Evolutionary conservation across 139 green algal species (phyloP), one percentile per base, ranked within the genome.

Genomic region (Zygnema circumcarinatum): DNA sequence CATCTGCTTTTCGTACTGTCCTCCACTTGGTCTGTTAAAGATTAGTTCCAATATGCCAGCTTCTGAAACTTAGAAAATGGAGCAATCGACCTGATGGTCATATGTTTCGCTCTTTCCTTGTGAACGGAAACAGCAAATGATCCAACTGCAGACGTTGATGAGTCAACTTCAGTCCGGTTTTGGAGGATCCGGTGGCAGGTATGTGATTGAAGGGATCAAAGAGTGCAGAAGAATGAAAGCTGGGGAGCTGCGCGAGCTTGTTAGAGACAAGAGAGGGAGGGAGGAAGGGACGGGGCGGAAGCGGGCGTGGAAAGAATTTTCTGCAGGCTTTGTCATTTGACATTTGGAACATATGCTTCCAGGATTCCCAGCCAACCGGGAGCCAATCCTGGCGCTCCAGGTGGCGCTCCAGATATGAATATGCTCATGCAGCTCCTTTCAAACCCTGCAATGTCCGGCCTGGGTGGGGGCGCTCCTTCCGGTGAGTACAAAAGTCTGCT

Each of bases 101-200:
- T n/a, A n/a, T n/a, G n/a, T n/a, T n/a, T n/a, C n/a, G n/a, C n/a
- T n/a, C n/a, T n/a, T n/a, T n/a, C n/a, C n/a, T n/a, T n/a, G n/a
- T n/a, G 29, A 72, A 72, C 56, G 25, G 41, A 54, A 35, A 25
- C 75, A 83, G 75, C 75, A 83, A 38, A 95, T 95, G 81, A 86
- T 93, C 88, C 90, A 94, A 54, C 92, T 95, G 85, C 89, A 95
- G 79, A 75, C 85, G 52, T 87, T 83, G 38, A 92, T 93, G 90
- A 47, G 79, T 81, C 86, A 89, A 88, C 74, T 93, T 82, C 76
- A 89, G 39, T 90, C 90, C 35, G 91, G 79, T 42, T 47, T 20
- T 76, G 86, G 73, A 38, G 88, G 76, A 31, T 1, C 84, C 56
- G 88, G 54, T 38, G 79, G 20, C 31, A 86, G 38, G 20, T 74